Evolutionary conservation across 2,329 filamentous ascomycete genomes (phyloP).

Genomic region (Talaromyces sp.): DNA sequence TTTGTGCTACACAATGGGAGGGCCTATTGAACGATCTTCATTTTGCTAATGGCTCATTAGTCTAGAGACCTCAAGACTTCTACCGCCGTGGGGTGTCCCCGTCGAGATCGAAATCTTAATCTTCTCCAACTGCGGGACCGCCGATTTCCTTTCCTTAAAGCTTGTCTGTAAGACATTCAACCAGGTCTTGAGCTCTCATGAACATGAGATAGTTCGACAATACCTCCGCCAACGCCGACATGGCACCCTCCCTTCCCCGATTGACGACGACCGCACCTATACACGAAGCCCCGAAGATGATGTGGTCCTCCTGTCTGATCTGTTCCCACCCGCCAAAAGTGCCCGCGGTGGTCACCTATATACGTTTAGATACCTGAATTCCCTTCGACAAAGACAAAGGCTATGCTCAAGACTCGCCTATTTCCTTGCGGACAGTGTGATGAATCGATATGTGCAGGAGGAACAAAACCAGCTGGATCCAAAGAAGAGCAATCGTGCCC

Average conservation of each 20-base stretch:
- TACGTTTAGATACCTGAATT: constrained; percentile 45
- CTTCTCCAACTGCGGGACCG: constrained; percentile 43
- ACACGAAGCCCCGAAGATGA: constrained; percentile 47
- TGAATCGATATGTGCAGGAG: constrained; percentile 41
- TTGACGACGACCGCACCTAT: constrained; percentile 39
- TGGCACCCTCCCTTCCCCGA: constrained; percentile 45
- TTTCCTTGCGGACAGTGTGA: constrained; percentile 45
- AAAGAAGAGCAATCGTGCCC: constrained; percentile 35
- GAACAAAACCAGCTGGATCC: constrained; percentile 30
- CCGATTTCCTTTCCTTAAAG: constrained; percentile 39
- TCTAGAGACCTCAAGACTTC: constrained; percentile 25
- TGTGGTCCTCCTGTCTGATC: constrained; percentile 47
- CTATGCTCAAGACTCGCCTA: constrained; percentile 43
- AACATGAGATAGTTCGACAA: constrained; percentile 44
- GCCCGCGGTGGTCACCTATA: constrained; percentile 42
- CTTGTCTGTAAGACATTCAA: constrained; percentile 45
- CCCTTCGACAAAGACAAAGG: constrained; percentile 41
- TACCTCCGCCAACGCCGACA: constrained; percentile 47
- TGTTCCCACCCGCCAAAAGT: constrained; percentile 44
- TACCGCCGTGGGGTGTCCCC: constrained; percentile 43
- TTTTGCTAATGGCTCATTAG: constrained; percentile 13
- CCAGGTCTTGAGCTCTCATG: constrained; percentile 39
- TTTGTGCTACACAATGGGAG: neutral
- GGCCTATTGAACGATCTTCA: constrained; percentile 10
- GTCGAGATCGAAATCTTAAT: constrained; percentile 47